Evolutionary conservation across 306 rosid species (phyloP).

Genomic region (Rosa multiflora): DNA sequence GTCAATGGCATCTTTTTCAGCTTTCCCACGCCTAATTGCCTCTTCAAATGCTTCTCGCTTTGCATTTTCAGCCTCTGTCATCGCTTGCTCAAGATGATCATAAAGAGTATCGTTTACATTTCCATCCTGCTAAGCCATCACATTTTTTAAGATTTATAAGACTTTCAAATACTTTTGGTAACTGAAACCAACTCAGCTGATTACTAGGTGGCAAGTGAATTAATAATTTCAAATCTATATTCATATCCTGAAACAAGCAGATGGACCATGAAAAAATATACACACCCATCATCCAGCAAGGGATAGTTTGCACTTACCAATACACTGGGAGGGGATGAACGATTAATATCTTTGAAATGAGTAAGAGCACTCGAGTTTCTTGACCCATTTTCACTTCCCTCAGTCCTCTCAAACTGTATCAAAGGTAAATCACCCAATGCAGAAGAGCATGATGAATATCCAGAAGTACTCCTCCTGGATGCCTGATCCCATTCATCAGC

Average conservation of each 20-base stretch:
- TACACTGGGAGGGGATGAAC: conserved; percentile 60
- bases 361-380: conserved; percentile 19
- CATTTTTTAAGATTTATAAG: neutral
- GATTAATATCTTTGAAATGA: conserved; percentile 29
- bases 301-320: conserved; percentile 37
- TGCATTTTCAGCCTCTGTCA: conserved; percentile 65
- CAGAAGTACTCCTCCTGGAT: conserved; percentile 42
- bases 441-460: conserved; percentile 37
- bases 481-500: conserved; percentile 25
- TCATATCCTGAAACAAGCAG: neutral
- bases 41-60: conserved; percentile 57
- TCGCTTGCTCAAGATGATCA: conserved; percentile 60
- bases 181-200: conserved; percentile 6
- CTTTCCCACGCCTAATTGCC: conserved; percentile 55
- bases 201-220: conserved; percentile 3
- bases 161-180: neutral
- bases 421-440: conserved; percentile 34
- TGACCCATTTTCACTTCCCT: conserved; percentile 39
- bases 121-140: conserved; percentile 58
- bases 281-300: conserved; percentile 5
- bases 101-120: conserved; percentile 49
- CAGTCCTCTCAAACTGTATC: conserved; percentile 30
- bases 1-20: conserved; percentile 67
- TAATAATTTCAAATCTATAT: neutral
- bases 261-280: conserved; percentile 8